Conservation (phyloP, 2,329 filamentous ascomycete genomes). For the Lachnellula cervina region DNA sequence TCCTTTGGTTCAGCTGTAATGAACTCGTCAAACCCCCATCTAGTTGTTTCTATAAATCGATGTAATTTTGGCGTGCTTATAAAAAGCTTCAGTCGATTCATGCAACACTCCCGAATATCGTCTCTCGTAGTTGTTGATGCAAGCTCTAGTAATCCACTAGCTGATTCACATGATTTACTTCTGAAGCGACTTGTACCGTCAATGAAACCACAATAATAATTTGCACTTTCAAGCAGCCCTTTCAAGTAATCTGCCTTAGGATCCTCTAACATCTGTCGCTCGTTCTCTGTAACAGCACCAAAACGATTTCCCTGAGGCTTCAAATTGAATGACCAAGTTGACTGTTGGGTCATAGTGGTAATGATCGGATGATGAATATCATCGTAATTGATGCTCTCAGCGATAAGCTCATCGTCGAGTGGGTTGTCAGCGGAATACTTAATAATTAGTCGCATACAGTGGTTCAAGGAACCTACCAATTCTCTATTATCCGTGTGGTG, state of each 20-base stretch:
- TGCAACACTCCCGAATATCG: not conserved
- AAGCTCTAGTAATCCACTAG: not conserved
- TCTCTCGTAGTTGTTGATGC: not conserved
- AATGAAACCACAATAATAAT: not conserved
- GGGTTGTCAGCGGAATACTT: not conserved
- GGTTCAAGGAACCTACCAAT: not conserved
- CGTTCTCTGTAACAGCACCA: not conserved
- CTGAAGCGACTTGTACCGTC: not conserved
- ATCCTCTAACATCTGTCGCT: not conserved
- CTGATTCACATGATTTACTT: not conserved
- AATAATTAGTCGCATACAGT: not conserved
- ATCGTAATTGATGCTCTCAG: not conserved
- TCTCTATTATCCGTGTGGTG: too few species aligned
- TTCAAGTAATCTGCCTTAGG: not conserved
- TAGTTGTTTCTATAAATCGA: not conserved
- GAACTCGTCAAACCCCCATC: not conserved
- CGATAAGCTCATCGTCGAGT: not conserved
- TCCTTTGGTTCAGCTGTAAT: not conserved
- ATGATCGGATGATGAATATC: not conserved
- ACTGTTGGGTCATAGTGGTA: not conserved
- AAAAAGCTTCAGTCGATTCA: not conserved
- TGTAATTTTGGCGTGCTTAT: not conserved
- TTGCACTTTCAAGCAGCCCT: not conserved
- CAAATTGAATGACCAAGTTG: not conserved
- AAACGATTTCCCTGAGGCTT: rapidly evolving